Evolutionary conservation across 345 rosid genomes (phyloP), one percentile per base, ranked within the genome.

Genomic region (Garcia nutans): DNA sequence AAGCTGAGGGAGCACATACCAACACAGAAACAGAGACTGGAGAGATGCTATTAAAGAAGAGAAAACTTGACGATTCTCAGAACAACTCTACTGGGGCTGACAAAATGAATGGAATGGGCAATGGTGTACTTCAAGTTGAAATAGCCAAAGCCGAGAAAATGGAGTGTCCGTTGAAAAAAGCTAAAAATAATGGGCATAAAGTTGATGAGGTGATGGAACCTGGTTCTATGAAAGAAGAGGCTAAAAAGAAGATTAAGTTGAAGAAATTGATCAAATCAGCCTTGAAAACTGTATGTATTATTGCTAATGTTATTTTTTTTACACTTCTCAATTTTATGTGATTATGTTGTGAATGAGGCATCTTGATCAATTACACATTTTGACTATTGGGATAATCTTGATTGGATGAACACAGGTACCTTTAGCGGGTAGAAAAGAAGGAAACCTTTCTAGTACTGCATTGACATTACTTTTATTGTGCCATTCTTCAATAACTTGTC

Each of bases 261-360:
- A 91, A 88, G 85, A 92, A 89, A 86, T 73, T 91, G 88, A 85
- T 95, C 71, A 84, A 80, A 47, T 79, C 90, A 17, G 82, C 93
- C 63, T 78, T 92, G 87, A 90, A 80, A 83, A 81, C 89, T 8
- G 99, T 90, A 88, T 26, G 90, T 80, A 71, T 79, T 70, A 12
- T 41, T 23, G 26, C 23, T 41, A 50, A 28, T 67, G 54, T 56
- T 41, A 28, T 41, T 31, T 28, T 28, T 70, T 13, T 19, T 54
- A 26, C 58, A 17, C 42, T 19, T 72, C 60, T 69, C 26, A 28
- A 9, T 65, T 23, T 19, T 66, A 47, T 67, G 65, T 44, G 28
- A 24, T 2, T 67, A 37, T 79, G n/a, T 11, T 10, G 50, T 41
- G 31, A 5, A 22, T 20, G 17, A 22, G 22, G 20, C 49, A 56